phyloP scores from a whole-genome alignment of 2,329 filamentous ascomycete species.

The Purpureocillium takamizusanense region DNA sequence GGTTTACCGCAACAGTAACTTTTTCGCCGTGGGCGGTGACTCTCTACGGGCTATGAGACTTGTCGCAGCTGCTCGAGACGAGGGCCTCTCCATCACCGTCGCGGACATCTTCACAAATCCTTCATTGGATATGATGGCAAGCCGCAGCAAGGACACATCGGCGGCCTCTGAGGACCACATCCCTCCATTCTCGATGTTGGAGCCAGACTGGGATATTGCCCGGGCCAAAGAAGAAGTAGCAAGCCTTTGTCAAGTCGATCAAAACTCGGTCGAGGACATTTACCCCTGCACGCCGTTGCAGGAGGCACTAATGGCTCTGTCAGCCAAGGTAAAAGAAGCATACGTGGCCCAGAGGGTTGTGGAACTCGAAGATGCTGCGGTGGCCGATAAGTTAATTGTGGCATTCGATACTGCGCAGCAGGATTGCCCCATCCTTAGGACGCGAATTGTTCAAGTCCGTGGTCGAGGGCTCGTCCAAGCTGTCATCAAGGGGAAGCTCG shows the following conservation, averaged over 20 bases:
- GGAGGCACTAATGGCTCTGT: conserved; percentile 44
- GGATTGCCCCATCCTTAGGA: conserved; percentile 34
- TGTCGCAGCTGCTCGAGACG: conserved; percentile 30
- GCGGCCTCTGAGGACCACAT: conserved; percentile 16
- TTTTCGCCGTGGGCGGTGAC: conserved; percentile 40
- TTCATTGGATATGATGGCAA: conserved; percentile 33
- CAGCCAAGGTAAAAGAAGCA: conserved; percentile 38
- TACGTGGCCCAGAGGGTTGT: conserved; percentile 44
- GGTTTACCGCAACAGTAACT: conserved; percentile 29
- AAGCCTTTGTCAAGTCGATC: conserved; percentile 27
- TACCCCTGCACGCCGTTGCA: conserved; percentile 48
- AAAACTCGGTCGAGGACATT: conserved; percentile 33
- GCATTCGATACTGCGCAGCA: conserved; percentile 31
- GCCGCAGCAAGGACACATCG: conserved; percentile 13
- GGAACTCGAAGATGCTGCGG: conserved; percentile 24
- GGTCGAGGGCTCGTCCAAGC: conserved; percentile 36
- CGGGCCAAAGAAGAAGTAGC: conserved; percentile 27
- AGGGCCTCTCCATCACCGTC: conserved; percentile 31
- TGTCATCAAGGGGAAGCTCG: conserved; percentile 30
- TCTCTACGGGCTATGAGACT: conserved; percentile 43
- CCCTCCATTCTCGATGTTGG: conserved; percentile 30
- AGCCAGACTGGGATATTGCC: conserved; percentile 21
- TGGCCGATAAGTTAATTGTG: conserved; percentile 26
- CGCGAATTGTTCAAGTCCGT: conserved; percentile 37
- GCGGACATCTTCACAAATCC: conserved; percentile 36